phyloP scores from a whole-genome alignment of 352 stramenopile species.

The Phytophthora pistaciae region DNA sequence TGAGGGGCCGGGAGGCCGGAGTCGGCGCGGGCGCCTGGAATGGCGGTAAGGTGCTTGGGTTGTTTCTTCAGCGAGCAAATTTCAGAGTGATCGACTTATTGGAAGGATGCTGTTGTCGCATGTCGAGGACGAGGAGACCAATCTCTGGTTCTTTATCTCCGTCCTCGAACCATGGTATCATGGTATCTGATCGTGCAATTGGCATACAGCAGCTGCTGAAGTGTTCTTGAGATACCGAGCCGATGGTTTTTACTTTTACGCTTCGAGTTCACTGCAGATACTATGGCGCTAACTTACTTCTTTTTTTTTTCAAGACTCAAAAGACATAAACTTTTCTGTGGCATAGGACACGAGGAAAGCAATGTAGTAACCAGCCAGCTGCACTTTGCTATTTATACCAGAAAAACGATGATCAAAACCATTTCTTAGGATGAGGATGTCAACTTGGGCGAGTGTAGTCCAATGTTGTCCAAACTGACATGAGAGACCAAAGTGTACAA shows the following conservation, averaged over 20 bases:
- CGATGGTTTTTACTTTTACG: no score
- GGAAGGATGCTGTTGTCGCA: background rate
- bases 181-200: background rate
- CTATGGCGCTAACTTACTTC: no score
- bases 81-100: background rate
- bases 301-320: no score
- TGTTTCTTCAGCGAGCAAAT: background rate
- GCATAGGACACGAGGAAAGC: background rate
- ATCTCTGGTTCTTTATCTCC: background rate
- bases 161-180: constrained; percentile 1
- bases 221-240: background rate
- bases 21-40: background rate
- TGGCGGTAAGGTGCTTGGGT: background rate
- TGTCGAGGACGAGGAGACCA: background rate
- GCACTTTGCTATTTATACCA: background rate
- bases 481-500: background rate
- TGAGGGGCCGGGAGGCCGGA: background rate
- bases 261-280: no score
- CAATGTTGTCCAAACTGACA: background rate
- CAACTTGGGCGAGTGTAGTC: no score
- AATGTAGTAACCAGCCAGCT: background rate
- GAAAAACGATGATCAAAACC: background rate
- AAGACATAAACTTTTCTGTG: no score
- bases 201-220: background rate
- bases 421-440: background rate